Evolutionary conservation across 2,329 filamentous ascomycete genomes (phyloP), one percentile per base, ranked within the genome.

Genomic region (Fusarium succisae): DNA sequence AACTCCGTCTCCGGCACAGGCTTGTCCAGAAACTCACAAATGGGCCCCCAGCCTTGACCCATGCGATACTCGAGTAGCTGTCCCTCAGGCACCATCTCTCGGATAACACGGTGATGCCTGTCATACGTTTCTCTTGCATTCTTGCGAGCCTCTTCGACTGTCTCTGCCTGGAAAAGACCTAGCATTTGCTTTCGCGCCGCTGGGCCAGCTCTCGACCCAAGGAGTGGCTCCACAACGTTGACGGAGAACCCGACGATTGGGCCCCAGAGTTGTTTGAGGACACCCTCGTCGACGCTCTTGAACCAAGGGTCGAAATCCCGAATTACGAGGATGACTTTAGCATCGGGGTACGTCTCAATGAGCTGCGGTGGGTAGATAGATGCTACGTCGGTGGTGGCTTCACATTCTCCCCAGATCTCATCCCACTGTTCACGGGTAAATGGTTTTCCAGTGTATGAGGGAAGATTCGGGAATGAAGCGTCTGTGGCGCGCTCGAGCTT

Each of bases 11-110:
- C 74, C 0, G 83, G 83, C 18, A 81, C 68, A 3, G 76, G 70
- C 47, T 80, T 81, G 1, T 57, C 82, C 20, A 84, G 60, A 51
- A 84, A 84, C 32, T 76, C 65, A 57, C 82, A 84, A 13, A 84
- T 72, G 6, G 83, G 81, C 22, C 39, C 79, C 82, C 82, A 84
- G 2, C 83, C 83, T 5, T 81, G 75, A 1, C 72, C 77, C 50
- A 83, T 58, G 3, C 66, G 66, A 63, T 80, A 84, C 57, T 81
- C 76, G 11, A 84, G 59, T 26, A 83, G 58, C n/a, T 69, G 63
- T 3, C 59, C 77, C 7, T 68, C 37, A 0, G 80, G 75, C 24
- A 79, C 75, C 43, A 79, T 70, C 38, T 80, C 79, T 8, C 74
- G 70, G 3, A 84, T 70, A 18, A 75, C 57, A 1, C 65, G 66